phyloP scores from a whole-genome alignment of 2,329 filamentous ascomycete genomes.

The Xylariaceae sp. region DNA sequence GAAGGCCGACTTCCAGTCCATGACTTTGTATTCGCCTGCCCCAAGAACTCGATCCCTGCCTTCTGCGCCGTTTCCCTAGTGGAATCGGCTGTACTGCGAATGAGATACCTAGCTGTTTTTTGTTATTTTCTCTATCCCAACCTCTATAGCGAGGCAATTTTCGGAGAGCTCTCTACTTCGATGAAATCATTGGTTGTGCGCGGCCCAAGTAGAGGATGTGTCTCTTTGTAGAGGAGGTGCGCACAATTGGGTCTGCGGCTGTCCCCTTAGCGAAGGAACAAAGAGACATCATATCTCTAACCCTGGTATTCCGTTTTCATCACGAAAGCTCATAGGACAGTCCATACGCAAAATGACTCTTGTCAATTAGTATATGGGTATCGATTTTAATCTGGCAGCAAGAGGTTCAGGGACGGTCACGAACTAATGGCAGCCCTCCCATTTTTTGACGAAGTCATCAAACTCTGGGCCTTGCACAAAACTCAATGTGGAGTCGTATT shows the following conservation, averaged over 20 bases:
- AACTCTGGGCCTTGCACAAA: constrained; percentile 19
- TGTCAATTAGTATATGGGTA: not conserved
- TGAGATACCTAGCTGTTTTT: not conserved
- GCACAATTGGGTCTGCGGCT: not conserved
- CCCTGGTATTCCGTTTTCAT: not conserved
- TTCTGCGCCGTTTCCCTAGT: no score
- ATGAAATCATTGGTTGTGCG: not conserved
- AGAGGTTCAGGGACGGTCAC: not conserved
- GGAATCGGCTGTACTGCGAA: not conserved
- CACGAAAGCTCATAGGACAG: not conserved
- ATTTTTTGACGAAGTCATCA: constrained; percentile 19
- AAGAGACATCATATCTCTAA: not conserved
- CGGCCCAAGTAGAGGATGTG: not conserved
- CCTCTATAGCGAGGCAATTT: not conserved
- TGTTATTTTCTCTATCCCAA: no score
- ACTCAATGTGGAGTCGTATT: constrained; percentile 1
- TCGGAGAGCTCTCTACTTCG: not conserved
- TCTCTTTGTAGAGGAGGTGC: not conserved
- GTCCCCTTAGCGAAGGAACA: not conserved
- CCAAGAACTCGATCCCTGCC: no score
- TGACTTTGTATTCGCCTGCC: no score
- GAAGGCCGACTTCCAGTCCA: not conserved
- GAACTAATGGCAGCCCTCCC: constrained; percentile 15
- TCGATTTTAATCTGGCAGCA: not conserved
- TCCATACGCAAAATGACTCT: not conserved